Evolutionary conservation across 768 basidiomycete species (phyloP).

Genomic region (Pulveroboletus frians): DNA sequence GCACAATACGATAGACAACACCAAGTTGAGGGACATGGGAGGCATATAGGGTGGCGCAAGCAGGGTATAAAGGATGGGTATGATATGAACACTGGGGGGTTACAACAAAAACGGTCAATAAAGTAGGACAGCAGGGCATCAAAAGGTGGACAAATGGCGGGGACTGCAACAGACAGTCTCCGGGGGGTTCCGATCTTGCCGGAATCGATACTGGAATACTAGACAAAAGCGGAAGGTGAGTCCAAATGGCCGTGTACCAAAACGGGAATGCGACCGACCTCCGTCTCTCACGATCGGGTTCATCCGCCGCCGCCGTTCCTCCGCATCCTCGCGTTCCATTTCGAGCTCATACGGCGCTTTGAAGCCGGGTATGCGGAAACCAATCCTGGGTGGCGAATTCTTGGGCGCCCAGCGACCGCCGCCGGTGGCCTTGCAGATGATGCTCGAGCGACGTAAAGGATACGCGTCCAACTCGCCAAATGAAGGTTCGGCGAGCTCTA

Average conservation of each 20-base stretch:
- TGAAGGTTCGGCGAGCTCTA: conserved; percentile 38
- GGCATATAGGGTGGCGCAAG: conserved; percentile 18
- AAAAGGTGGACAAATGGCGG: conserved; percentile 60
- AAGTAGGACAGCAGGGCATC: conserved; percentile 9
- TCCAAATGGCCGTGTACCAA: neutral
- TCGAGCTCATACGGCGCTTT: conserved; percentile 66
- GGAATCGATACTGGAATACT: conserved; percentile 67
- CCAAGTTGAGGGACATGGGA: conserved; percentile 7
- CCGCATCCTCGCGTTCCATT: conserved; percentile 61
- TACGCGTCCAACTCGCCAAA: conserved; percentile 72
- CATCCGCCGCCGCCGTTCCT: conserved; percentile 40
- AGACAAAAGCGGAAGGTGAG: neutral
- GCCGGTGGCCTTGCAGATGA: conserved; percentile 72
- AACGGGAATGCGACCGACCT: conserved; percentile 24
- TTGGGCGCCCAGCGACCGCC: conserved; percentile 80
- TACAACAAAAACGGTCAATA: conserved; percentile 25
- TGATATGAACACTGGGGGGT: conserved; percentile 15
- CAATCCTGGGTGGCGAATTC: conserved; percentile 34
- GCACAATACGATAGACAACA: conserved; percentile 24
- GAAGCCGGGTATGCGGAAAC: conserved; percentile 58
- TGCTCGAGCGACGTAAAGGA: conserved; percentile 59
- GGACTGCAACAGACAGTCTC: conserved; percentile 41
- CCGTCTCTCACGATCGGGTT: conserved; percentile 68
- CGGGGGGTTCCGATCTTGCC: conserved; percentile 43
- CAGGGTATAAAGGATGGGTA: conserved; percentile 9